These are phyloP conservation scores for Naganishia vishniacii DNA, from an alignment of 768 basidiomycete species.

Conservation along the genomic window DNA sequence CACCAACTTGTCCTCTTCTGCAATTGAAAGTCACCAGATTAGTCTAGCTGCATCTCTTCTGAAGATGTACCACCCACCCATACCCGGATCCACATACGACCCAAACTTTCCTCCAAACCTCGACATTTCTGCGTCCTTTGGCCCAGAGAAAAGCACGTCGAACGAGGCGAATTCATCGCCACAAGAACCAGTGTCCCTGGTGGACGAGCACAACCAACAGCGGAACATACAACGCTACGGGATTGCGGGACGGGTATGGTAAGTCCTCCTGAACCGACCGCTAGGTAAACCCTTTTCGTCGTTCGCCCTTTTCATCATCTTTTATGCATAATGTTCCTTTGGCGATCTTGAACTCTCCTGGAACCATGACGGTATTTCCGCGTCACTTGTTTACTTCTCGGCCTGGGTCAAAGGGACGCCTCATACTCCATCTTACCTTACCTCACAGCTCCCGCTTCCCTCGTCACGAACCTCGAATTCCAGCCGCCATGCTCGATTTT, in stretches of 20 bases:
- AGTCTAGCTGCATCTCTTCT: neutral
- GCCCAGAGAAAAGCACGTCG: constrained; percentile 2
- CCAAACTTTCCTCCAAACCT: constrained; percentile 55
- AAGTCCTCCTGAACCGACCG: constrained; percentile 33
- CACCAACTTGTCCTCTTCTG: no score
- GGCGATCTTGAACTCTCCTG: neutral
- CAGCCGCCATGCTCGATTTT: constrained; percentile 43
- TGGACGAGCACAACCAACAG: constrained; percentile 50
- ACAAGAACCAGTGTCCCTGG: no score
- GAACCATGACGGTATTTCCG: constrained; percentile 8
- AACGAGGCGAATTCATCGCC: neutral
- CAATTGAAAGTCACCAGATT: neutral
- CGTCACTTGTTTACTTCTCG: neutral
- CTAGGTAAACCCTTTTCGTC: no score
- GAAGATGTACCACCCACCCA: neutral
- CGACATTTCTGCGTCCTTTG: constrained; percentile 48
- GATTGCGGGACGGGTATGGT: constrained; percentile 83
- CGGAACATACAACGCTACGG: constrained; percentile 64
- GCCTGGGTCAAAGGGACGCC: constrained; percentile 73
- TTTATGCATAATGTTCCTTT: neutral
- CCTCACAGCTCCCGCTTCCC: constrained; percentile 50
- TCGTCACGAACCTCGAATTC: constrained; percentile 50
- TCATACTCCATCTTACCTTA: constrained; percentile 61
- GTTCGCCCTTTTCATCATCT: neutral
- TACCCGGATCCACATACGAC: constrained; percentile 31